A percentile compares a stretch with the other conserved stretches of the same genome.
Evolutionary conservation across 768 basidiomycete genomes (phyloP).

Genomic region (Boletellus ananas): DNA sequence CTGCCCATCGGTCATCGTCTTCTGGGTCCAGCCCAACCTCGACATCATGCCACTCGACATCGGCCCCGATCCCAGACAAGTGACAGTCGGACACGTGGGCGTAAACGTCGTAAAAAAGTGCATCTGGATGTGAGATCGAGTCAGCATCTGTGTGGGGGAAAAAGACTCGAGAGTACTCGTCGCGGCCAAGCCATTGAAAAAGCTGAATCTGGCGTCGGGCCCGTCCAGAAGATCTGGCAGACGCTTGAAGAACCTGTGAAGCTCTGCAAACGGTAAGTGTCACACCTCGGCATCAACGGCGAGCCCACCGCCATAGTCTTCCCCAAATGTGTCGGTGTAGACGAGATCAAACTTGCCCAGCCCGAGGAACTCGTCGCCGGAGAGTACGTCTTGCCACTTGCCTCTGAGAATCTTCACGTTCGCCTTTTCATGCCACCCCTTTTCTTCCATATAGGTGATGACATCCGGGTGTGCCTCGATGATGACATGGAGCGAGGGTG

Average conservation of each 20-base stretch:
- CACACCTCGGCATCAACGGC: neutral
- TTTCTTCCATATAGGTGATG: constrained; percentile 69
- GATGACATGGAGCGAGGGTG: constrained; percentile 77
- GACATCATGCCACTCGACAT: constrained; percentile 79
- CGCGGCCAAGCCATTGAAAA: constrained; percentile 96
- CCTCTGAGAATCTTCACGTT: constrained; percentile 83
- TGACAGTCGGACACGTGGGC: constrained; percentile 82
- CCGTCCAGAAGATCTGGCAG: constrained; percentile 74
- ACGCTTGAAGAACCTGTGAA: constrained; percentile 77
- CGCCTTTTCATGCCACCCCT: constrained; percentile 74
- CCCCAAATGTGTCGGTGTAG: constrained; percentile 93
- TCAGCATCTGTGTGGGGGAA: neutral
- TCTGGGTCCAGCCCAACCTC: constrained; percentile 50
- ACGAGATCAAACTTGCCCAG: constrained; percentile 82
- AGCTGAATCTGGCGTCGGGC: constrained; percentile 79
- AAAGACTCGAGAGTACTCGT: constrained; percentile 54
- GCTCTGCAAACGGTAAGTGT: constrained; percentile 36
- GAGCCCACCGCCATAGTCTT: constrained; percentile 65
- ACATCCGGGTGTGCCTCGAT: constrained; percentile 95
- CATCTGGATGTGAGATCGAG: constrained; percentile 46
- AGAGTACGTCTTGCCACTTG: constrained; percentile 89
- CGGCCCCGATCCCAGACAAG: constrained; percentile 74
- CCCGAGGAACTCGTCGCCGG: constrained; percentile 50
- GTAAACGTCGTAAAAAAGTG: constrained; percentile 88
- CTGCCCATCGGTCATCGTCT: constrained; percentile 67